Evolutionary conservation across 2,329 filamentous ascomycete genomes (phyloP).

Genomic region (Trichoderma citrinoviride): DNA sequence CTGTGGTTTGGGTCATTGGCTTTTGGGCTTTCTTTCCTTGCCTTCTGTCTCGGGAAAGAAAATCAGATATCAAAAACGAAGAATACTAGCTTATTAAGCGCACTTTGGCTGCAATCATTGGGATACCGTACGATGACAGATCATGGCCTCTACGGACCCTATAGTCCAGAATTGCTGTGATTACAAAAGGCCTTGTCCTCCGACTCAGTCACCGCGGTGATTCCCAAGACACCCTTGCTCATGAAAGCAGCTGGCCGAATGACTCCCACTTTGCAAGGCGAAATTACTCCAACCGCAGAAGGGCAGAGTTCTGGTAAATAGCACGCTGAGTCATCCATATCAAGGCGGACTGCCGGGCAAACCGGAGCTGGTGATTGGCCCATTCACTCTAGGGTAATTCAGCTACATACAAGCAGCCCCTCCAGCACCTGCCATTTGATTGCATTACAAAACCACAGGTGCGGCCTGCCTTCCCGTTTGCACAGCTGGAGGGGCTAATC

Average conservation of each 20-base stretch:
- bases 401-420: neutral
- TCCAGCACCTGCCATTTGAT: neutral
- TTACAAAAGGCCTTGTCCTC: neutral
- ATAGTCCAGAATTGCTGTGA: no score
- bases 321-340: conserved; percentile 8
- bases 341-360: conserved; percentile 4
- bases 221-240: neutral
- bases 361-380: conserved; percentile 5
- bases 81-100: neutral
- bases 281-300: neutral
- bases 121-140: no score
- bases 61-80: neutral
- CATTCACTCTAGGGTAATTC: neutral
- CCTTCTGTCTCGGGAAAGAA: neutral
- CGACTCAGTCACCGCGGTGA: neutral
- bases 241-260: neutral
- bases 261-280: neutral
- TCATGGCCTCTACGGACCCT: no score
- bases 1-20: neutral
- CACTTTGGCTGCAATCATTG: neutral
- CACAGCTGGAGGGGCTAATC: conserved; percentile 12
- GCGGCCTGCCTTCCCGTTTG: conserved; percentile 11
- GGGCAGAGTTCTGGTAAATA: neutral
- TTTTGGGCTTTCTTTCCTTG: neutral
- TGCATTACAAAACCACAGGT: neutral